These are phyloP conservation scores for Penstemon eatonii DNA, from an alignment of 257 asterid genomes.

Conservation along the genomic window DNA sequence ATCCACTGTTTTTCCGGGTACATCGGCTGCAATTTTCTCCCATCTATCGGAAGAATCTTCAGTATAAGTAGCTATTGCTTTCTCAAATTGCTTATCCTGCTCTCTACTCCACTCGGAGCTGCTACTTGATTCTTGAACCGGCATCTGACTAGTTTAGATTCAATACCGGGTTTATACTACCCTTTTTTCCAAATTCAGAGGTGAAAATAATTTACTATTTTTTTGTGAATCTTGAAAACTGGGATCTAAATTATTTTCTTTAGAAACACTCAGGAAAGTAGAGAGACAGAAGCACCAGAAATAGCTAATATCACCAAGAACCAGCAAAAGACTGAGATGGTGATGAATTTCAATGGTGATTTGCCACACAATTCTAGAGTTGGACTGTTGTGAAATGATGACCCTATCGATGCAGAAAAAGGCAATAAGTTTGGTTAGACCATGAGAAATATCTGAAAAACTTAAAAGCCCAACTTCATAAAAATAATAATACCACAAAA, in stretches of 20 bases:
- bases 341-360: conserved; percentile 39
- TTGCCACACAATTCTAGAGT: conserved; percentile 38
- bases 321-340: conserved; percentile 29
- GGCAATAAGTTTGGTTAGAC: conserved; percentile 37
- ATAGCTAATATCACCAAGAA: conserved; percentile 30
- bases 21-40: conserved; percentile 80
- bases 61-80: conserved; percentile 66
- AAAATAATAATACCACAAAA: conserved; percentile 8
- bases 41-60: conserved; percentile 68
- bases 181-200: conserved; percentile 24
- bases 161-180: conserved; percentile 6
- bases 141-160: conserved; percentile 52
- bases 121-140: conserved; percentile 57
- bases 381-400: conserved; percentile 42
- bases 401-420: conserved; percentile 45
- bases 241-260: conserved; percentile 32
- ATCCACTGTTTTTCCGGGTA: conserved; percentile 70
- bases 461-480: conserved; percentile 39
- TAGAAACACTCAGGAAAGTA: conserved; percentile 15
- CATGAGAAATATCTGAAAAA: conserved; percentile 64
- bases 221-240: conserved; percentile 29
- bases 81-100: conserved; percentile 73
- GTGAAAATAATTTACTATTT: not conserved
- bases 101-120: conserved; percentile 77
- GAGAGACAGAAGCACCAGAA: conserved; percentile 28